Evolutionary conservation across 179 eudicot species (phyloP), one percentile per base, ranked within the genome.

Genomic region (Vitellaria paradoxa): DNA sequence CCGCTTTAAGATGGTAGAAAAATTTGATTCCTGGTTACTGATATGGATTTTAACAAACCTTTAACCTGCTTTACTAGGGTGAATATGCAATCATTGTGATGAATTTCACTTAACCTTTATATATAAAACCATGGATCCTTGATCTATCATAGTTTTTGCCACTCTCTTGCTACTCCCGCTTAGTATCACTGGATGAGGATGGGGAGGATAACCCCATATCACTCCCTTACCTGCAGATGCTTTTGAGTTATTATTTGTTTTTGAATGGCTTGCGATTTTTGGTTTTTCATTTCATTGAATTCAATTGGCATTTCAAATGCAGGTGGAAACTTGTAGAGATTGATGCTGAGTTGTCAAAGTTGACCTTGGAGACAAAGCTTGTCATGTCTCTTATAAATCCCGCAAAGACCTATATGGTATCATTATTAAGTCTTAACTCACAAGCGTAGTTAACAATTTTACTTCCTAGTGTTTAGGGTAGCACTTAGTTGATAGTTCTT

Each of bases 271-370:
- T 72, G 30, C 2, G 12, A 15, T 50, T 52, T 50, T n/a, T 64
- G 11, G 46, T 5, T 45, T 30, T n/a, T 61, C 13, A 65, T 37
- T 40, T 49, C 26, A 61, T 50, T 21, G 10, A 42, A 70, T 64
- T 62, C 12, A 6, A 59, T 13, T 47, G 40, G 30, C 71, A 30
- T 61, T 65, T 78, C 53, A 30, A 72, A 65, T 77, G 73, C 88
- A 96, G 99, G 74, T 96, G 99, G 99, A 93, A 89, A 72, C 96
- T 96, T 70, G 93, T 96, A 64, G 99, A 96, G 90, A 91, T 96
- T 85, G 96, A 96, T 87, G 97, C 94, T 70, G 86, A 87, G 65
- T 80, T 96, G 72, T 87, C 90, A 66, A 85, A 80, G 74, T 74
- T 93, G 86, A 84, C 88, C 74, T 64, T 64, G 77, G 99, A 96